A percentile compares a stretch with the other conserved stretches of the same genome.
Conservation (phyloP, 1,284 basidiomycete species). For the Butyriboletus pseudospeciosus region DNA sequence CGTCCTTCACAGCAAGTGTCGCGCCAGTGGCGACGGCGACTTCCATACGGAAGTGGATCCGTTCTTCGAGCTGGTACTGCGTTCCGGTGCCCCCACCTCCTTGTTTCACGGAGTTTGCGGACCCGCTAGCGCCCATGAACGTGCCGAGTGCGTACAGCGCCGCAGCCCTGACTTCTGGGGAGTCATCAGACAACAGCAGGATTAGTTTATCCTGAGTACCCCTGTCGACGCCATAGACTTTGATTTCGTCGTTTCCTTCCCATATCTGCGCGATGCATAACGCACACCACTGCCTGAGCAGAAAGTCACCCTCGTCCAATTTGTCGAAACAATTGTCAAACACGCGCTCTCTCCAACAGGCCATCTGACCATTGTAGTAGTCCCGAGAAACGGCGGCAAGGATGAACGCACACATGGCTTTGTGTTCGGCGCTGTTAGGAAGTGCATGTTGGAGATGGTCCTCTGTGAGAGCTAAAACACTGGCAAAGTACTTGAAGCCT, state of each 20-base stretch:
- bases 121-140: conserved; percentile 86
- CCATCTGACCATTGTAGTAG: conserved; percentile 81
- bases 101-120: conserved; percentile 57
- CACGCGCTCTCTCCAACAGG: conserved; percentile 80
- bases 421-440: conserved; percentile 93
- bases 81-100: conserved; percentile 86
- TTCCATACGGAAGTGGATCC: conserved; percentile 75
- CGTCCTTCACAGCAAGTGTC: conserved; percentile 80
- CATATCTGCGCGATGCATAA: conserved; percentile 95
- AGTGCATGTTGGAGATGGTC: conserved; percentile 53
- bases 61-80: conserved; percentile 77
- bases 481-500: conserved; percentile 87
- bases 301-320: conserved; percentile 85
- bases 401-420: conserved; percentile 99
- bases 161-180: conserved; percentile 90
- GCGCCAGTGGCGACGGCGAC: conserved; percentile 74
- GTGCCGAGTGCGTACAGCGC: conserved; percentile 91
- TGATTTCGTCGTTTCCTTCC: conserved; percentile 90
- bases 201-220: conserved; percentile 87
- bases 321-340: conserved; percentile 88
- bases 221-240: conserved; percentile 77
- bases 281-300: conserved; percentile 91
- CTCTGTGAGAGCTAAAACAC: conserved; percentile 66
- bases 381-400: conserved; percentile 90
- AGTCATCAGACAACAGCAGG: conserved; percentile 78